Evolutionary conservation across 179 eudicot species (phyloP).

Genomic region (Camellia oleifera): DNA sequence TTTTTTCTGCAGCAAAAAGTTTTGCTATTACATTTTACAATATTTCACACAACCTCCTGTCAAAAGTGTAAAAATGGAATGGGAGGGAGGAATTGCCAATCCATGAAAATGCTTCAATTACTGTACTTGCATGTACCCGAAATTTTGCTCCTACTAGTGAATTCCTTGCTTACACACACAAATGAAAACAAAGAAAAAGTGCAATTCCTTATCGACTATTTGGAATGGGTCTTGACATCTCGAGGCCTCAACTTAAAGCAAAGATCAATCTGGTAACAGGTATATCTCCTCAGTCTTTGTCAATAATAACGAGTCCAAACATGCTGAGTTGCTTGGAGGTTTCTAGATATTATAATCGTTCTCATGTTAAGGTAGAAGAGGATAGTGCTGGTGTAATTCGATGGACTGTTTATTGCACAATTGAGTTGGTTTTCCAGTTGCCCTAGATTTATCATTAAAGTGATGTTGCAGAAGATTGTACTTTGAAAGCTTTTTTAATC

Average conservation of each 20-base stretch:
- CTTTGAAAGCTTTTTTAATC: neutral
- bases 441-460: neutral
- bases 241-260: neutral
- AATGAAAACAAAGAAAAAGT: neutral
- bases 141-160: neutral
- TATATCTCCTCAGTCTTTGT: neutral
- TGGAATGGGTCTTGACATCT: neutral
- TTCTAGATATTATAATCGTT: neutral
- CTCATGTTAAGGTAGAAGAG: neutral
- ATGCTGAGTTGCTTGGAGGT: neutral
- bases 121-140: neutral
- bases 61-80: no score
- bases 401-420: neutral
- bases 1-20: no score
- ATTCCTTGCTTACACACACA: neutral
- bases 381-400: neutral
- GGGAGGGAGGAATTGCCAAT: no score
- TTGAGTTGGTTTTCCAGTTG: conserved; percentile 4
- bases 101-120: neutral
- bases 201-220: neutral
- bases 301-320: neutral
- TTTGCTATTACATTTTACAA: no score
- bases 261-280: neutral
- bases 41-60: no score
- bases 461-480: neutral